Base-by-base conservation (phyloP, 1,139 yeast species). In the Geotrichum phurueaensis region DNA sequence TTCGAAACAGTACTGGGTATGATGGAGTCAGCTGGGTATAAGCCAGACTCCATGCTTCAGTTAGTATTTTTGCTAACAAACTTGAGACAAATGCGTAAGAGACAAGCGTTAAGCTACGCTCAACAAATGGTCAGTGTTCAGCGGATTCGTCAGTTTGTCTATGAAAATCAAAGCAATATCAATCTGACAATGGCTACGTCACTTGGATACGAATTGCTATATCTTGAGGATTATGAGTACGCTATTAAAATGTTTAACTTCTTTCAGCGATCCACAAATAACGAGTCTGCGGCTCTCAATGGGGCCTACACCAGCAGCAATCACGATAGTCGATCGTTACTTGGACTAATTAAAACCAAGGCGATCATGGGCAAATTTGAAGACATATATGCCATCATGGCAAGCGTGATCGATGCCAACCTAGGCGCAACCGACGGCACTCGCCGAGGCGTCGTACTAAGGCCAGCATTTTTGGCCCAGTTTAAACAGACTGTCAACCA, bases 1-100 rank as follows among this genome's bases (percentile, higher is more conserved):
- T 58, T 60, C 43, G 60, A 60, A 51, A 43, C 27, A 18, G 59
- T 51, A n/a, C 48, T 52, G 6, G 36, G 36, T 18, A 43, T 57
- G 58, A 60, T 60, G 60, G 59, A 60, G 27, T 56, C 52, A 6
- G 53, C 51, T 6, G 63, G 63, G 3, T 60, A 57, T 51, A 52
- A n/a, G 20, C 57, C 63, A 1, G 54, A 50, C 22, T 33, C 54
- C 2, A 48, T 51, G 53, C 52, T 60, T 22, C 50, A 53, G 29
- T 36, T 58, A 6, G 58, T 58, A 15, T 57, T 60, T 29, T 51
- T 60, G 51, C 53, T 53, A 9, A 60, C 63, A 1, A 45, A 56
- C 27, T 47, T 60, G 25, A 51, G 22, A 10, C 54, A 53, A 13
- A 29, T 54, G 48, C 57, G 60, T 15, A 43, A 31, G 43, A 22